Evolutionary conservation across 371 early-diverging fungal species (phyloP), one percentile per base, ranked within the genome.

Genomic region (Dinochytrium kinnereticum): DNA sequence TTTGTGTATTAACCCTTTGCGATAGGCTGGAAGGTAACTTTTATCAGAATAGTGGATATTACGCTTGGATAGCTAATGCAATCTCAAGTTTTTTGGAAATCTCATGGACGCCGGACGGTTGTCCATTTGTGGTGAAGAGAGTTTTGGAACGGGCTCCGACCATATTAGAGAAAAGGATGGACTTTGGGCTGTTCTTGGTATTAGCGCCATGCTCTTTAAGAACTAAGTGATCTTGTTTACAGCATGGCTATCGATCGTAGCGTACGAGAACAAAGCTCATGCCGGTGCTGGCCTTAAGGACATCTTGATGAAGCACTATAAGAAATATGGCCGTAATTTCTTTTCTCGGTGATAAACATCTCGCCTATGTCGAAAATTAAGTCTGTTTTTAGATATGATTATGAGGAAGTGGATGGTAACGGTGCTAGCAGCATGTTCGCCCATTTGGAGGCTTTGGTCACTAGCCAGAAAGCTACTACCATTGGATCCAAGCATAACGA

Each of bases 141-240:
- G 92, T 1, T 98, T 98, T 81, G 98, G 98, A 73, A 98, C 98
- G 10, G 98, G 98, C 51, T 95, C 95, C 0, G 96, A 98, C 80
- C 98, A 98, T 75, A 95, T 98, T 68, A 94, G 98, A 59, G 98
- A 98, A 80, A 98, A 98, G 89, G 98, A 98, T 85, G 98, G 98
- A 55, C 79, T 98, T 57, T 98, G 98, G 98, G 98, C 98, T 51
- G 83, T 98, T 50, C 81, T 98, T 64, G 90, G 91, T 91, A 81
- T 13, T n/a, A n/a, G n/a, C n/a, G 76, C 59, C 26, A 17, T 70
- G 21, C n/a, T 19, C 40, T 38, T 44, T 28, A 21, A n/a, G 37
- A 64, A 19, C 36, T 26, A 17, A 31, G 36, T 28, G 15, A 36
- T 65, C 69, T 40, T 71, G 2, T 51, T 33, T 40, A 70, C 78